phyloP scores from a whole-genome alignment of 2,329 filamentous ascomycete genomes.

The Fusarium concolor region DNA sequence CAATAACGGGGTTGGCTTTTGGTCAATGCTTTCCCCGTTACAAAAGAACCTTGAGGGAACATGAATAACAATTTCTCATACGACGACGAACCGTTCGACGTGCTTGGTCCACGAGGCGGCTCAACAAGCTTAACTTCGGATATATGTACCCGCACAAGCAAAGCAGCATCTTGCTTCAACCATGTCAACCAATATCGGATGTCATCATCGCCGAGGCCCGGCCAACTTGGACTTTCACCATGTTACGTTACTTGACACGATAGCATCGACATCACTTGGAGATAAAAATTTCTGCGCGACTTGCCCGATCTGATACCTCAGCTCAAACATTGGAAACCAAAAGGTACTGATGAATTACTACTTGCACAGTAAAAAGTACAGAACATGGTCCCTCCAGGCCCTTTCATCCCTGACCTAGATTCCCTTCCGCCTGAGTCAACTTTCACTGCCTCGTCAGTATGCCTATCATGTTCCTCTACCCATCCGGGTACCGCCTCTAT shows the following conservation, averaged over 20 bases:
- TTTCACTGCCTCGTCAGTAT: slow-evolving; percentile 27
- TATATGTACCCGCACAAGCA: slow-evolving; percentile 4
- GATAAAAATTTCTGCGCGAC: slow-evolving; percentile 6
- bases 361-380: slow-evolving; percentile 46
- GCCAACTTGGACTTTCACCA: not conserved
- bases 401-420: slow-evolving; percentile 23
- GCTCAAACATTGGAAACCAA: slow-evolving; percentile 26
- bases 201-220: slow-evolving; percentile 1
- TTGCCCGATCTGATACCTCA: slow-evolving; percentile 17
- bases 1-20: slow-evolving; percentile 9
- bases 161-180: not conserved
- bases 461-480: not conserved
- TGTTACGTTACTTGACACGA: slow-evolving; percentile 28
- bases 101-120: slow-evolving; percentile 24
- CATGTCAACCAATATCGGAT: slow-evolving; percentile 6
- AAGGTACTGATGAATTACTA: slow-evolving; percentile 40
- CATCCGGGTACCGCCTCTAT: slow-evolving; percentile 41
- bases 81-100: slow-evolving; percentile 26
- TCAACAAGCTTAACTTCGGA: slow-evolving; percentile 25
- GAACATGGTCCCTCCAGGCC: slow-evolving; percentile 37
- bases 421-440: slow-evolving; percentile 30
- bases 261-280: not conserved
- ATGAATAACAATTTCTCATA: not conserved
- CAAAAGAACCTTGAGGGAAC: slow-evolving; percentile 35
- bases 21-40: slow-evolving; percentile 23